A percentile compares a stretch with the other conserved stretches of the same genome.
These are phyloP conservation scores for Orbilia quercus DNA, from an alignment of 2,329 filamentous ascomycete species.

Conservation along the genomic window DNA sequence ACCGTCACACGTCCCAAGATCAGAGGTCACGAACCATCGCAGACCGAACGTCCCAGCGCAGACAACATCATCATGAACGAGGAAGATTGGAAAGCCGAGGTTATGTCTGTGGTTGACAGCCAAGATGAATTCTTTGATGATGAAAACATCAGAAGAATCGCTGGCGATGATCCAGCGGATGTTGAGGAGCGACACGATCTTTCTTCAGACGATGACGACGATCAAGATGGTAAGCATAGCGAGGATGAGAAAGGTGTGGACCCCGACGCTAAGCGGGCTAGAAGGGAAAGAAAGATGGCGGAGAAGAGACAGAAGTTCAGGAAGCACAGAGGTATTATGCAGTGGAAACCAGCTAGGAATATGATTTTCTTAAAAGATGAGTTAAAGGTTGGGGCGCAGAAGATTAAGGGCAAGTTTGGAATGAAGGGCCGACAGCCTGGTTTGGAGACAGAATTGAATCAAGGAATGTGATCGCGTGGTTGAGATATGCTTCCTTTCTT, in stretches of 20 bases:
- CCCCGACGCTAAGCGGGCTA: conserved; percentile 57
- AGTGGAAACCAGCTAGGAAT: conserved; percentile 92
- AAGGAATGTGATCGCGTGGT: conserved; percentile 22
- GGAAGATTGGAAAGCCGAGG: conserved; percentile 58
- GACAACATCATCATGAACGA: conserved; percentile 50
- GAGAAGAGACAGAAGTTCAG: conserved; percentile 70
- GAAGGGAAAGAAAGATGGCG: conserved; percentile 60
- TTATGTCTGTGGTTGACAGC: conserved; percentile 58
- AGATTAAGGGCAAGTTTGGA: conserved; percentile 79
- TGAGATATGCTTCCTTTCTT: neutral
- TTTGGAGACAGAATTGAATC: conserved; percentile 77
- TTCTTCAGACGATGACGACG: conserved; percentile 61
- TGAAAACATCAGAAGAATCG: conserved; percentile 56
- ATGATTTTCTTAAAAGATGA: conserved; percentile 85
- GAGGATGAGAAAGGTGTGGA: conserved; percentile 39
- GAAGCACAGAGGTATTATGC: conserved; percentile 90
- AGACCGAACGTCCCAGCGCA: conserved; percentile 59
- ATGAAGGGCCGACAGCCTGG: conserved; percentile 85
- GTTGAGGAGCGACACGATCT: conserved; percentile 59
- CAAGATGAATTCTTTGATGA: conserved; percentile 59
- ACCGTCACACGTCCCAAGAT: conserved; percentile 74
- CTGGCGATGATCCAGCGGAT: conserved; percentile 55
- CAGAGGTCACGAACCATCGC: conserved; percentile 67
- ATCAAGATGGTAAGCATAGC: conserved; percentile 61
- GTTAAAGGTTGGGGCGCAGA: conserved; percentile 79